Evolutionary conservation across 1,139 yeast species (phyloP).

Genomic region (Sugiyamaella xylanicola): DNA sequence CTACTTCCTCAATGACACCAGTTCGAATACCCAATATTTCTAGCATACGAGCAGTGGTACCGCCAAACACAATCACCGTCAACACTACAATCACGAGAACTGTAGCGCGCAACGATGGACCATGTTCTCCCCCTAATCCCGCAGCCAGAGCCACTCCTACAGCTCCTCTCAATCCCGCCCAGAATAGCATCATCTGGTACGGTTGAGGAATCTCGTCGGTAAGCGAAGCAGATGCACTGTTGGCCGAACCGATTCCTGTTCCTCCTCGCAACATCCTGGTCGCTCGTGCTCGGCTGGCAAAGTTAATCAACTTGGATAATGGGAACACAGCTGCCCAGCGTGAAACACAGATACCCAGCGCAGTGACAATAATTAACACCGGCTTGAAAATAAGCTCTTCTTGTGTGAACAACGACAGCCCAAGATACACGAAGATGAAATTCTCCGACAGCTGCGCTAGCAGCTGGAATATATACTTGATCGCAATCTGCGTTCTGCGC

Average conservation of each 20-base stretch:
- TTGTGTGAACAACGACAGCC: conserved; percentile 91
- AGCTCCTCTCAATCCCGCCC: conserved; percentile 99
- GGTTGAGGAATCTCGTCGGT: conserved; percentile 93
- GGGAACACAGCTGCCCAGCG: conserved; percentile 99
- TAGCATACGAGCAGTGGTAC: conserved; percentile 97
- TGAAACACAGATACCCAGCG: conserved; percentile 88
- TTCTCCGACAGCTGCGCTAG: conserved; percentile 95
- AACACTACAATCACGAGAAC: conserved; percentile 94
- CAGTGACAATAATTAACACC: conserved; percentile 82
- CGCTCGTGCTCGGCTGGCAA: conserved; percentile 63
- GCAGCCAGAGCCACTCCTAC: conserved; percentile 99
- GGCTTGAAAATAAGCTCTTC: conserved; percentile 96
- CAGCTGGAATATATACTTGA: conserved; percentile 90
- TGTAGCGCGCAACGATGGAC: conserved; percentile 86
- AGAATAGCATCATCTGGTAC: conserved; percentile 98
- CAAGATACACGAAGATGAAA: conserved; percentile 93
- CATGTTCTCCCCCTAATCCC: conserved; percentile 94
- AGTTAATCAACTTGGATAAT: conserved; percentile 78
- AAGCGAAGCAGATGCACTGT: conserved; percentile 47
- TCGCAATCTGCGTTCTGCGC: conserved; percentile 92
- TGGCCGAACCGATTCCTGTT: conserved; percentile 36
- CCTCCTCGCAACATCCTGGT: conserved; percentile 16
- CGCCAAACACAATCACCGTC: conserved; percentile 95
- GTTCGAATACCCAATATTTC: conserved; percentile 91
- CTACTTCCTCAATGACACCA: conserved; percentile 82